These are phyloP conservation scores for Nakaseomyces delphensis DNA, from an alignment of 1,139 yeast species.

Conservation along the genomic window DNA sequence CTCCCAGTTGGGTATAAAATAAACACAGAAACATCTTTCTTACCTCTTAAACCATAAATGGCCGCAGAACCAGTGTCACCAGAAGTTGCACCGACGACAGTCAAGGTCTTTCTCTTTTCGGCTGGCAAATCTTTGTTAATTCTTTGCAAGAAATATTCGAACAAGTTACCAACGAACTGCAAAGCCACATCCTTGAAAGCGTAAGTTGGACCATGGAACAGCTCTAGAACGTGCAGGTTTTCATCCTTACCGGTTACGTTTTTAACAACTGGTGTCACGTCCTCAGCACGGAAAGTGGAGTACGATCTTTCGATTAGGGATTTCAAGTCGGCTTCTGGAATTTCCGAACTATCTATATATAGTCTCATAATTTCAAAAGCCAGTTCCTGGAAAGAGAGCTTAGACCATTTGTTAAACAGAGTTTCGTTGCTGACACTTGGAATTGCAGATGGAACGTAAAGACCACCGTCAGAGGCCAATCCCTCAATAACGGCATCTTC, in stretches of 20 bases:
- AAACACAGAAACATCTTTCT: constrained; percentile 92
- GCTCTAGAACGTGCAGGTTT: constrained; percentile 69
- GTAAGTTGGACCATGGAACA: constrained; percentile 98
- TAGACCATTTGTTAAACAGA: constrained; percentile 54
- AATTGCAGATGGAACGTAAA: constrained; percentile 76
- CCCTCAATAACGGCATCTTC: constrained; percentile 94
- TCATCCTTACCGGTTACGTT: constrained; percentile 47
- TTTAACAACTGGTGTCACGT: constrained; percentile 73
- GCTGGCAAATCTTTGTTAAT: constrained; percentile 56
- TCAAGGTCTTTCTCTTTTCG: constrained; percentile 63
- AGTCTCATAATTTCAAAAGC: constrained; percentile 81
- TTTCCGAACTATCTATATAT: constrained; percentile 62
- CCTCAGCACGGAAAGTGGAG: constrained; percentile 77
- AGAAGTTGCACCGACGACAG: constrained; percentile 98
- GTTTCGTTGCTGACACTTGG: constrained; percentile 59
- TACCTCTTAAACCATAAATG: constrained; percentile 91
- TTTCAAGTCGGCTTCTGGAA: constrained; percentile 59
- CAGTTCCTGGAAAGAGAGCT: constrained; percentile 69
- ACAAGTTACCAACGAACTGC: constrained; percentile 93
- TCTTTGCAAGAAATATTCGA: constrained; percentile 81
- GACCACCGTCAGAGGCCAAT: constrained; percentile 92
- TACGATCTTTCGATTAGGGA: constrained; percentile 61
- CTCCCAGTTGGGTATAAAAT: constrained; percentile 95
- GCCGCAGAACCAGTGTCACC: constrained; percentile 99
- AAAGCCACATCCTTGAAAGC: constrained; percentile 98